phyloP scores from a whole-genome alignment of 139 green algal genomes.

The Marvania coccoides region DNA sequence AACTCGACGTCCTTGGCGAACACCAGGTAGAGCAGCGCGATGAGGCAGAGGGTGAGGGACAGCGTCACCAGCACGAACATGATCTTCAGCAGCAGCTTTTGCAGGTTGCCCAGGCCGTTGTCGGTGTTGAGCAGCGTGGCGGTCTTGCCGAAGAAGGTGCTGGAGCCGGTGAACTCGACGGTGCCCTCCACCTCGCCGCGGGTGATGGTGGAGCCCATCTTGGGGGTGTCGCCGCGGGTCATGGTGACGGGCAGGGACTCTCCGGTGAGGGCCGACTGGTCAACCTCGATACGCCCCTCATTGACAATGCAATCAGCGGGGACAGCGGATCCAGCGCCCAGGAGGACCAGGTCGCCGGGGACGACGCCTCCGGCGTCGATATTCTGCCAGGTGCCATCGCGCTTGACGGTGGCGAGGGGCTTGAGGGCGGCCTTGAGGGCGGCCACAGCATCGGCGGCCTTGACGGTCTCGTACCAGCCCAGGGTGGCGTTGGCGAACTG shows the following conservation, averaged over 20 bases:
- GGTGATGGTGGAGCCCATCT: constrained; percentile 78
- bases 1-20: constrained; percentile 27
- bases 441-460: constrained; percentile 74
- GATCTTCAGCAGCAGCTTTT: constrained; percentile 73
- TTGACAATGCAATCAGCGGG: constrained; percentile 68
- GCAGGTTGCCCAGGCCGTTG: constrained; percentile 54
- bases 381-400: constrained; percentile 59
- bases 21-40: constrained; percentile 56
- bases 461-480: constrained; percentile 71
- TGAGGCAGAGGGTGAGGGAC: constrained; percentile 59
- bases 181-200: constrained; percentile 64
- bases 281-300: constrained; percentile 56
- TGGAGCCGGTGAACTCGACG: constrained; percentile 58
- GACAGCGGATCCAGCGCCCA: constrained; percentile 57
- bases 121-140: constrained; percentile 58
- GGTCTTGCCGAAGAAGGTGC: constrained; percentile 86
- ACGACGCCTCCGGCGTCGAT: constrained; percentile 62
- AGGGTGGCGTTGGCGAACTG: constrained; percentile 79
- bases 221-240: constrained; percentile 54
- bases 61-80: constrained; percentile 59
- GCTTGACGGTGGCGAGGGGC: constrained; percentile 64
- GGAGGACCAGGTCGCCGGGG: constrained; percentile 67
- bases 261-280: constrained; percentile 78
- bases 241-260: constrained; percentile 82
- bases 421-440: constrained; percentile 79